Conservation (phyloP, 75 land plant genomes). For the Selaginella moellendorffii region DNA sequence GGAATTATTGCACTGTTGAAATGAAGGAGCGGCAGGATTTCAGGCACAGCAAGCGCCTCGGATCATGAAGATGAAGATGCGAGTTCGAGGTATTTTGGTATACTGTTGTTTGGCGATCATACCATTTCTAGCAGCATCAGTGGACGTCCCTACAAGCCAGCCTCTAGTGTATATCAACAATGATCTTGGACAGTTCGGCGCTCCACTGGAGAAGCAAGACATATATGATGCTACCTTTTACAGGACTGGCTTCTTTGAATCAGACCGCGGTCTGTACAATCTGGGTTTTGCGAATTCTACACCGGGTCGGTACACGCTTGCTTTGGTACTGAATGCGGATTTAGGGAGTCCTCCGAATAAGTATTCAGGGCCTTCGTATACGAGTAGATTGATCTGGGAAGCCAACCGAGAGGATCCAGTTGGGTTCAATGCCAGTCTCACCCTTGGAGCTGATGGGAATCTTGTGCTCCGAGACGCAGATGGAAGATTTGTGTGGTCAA, state of each 20-base stretch:
- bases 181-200: background rate
- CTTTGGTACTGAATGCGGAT: conserved; percentile 1
- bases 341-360: background rate
- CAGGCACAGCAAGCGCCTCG: conserved; percentile 1
- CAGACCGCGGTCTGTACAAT: background rate
- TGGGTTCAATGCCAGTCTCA: too few relatives aligned
- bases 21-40: conserved; percentile 1
- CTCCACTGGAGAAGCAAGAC: background rate
- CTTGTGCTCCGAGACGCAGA: conserved; percentile 1
- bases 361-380: conserved; percentile 1
- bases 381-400: conserved; percentile 1
- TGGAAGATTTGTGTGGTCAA: background rate
- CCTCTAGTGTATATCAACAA: conserved; percentile 1
- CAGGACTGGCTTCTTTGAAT: conserved; percentile 1
- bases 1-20: conserved; percentile 1
- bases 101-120: conserved; percentile 1
- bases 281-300: conserved; percentile 1
- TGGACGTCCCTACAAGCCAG: conserved; percentile 2
- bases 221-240: conserved; percentile 1
- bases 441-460: conserved; percentile 1
- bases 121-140: conserved; percentile 1
- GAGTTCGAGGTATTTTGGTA: background rate
- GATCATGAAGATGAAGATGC: conserved; percentile 1
- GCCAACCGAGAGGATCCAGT: background rate
- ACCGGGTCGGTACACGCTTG: conserved; percentile 2